phyloP scores from a whole-genome alignment of 2,329 filamentous ascomycete species.

The Corinectria fuckeliana region DNA sequence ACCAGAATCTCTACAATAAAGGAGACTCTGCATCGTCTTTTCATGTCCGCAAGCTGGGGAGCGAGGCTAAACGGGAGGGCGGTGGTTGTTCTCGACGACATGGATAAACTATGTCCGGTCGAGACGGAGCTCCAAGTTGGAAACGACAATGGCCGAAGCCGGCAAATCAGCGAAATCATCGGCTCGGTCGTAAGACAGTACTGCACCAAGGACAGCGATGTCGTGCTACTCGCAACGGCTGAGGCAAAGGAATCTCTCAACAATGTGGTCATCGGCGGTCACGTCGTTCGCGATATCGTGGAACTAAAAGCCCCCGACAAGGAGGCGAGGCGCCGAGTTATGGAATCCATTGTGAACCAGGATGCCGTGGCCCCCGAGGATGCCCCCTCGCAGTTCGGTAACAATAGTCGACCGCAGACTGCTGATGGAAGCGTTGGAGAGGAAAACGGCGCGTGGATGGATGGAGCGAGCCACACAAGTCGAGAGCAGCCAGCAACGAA shows the following conservation, averaged over 20 bases:
- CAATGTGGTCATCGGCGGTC: constrained; percentile 86
- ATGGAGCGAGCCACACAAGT: constrained; percentile 67
- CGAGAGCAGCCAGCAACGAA: constrained; percentile 43
- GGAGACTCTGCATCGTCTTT: constrained; percentile 82
- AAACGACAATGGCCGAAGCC: constrained; percentile 90
- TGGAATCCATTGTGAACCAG: constrained; percentile 77
- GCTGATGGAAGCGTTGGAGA: constrained; percentile 62
- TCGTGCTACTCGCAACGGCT: constrained; percentile 88
- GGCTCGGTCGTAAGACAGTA: constrained; percentile 84
- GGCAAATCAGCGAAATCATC: constrained; percentile 89
- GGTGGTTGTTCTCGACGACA: constrained; percentile 87
- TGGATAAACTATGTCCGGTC: constrained; percentile 90
- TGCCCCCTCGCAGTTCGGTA: constrained; percentile 44
- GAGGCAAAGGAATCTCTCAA: constrained; percentile 94
- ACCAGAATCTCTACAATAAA: constrained; percentile 89
- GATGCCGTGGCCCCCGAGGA: constrained; percentile 52
- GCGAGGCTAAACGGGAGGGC: constrained; percentile 84
- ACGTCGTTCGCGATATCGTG: constrained; percentile 91
- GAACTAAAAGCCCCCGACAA: constrained; percentile 91
- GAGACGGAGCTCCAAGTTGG: constrained; percentile 95
- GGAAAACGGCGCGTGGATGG: constrained; percentile 74
- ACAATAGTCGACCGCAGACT: constrained; percentile 63
- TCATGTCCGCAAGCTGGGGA: constrained; percentile 91
- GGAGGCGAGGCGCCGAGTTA: constrained; percentile 80
- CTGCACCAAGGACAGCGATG: constrained; percentile 77